Evolutionary conservation across 345 rosid genomes (phyloP).

Genomic region (Heritiera littoralis): DNA sequence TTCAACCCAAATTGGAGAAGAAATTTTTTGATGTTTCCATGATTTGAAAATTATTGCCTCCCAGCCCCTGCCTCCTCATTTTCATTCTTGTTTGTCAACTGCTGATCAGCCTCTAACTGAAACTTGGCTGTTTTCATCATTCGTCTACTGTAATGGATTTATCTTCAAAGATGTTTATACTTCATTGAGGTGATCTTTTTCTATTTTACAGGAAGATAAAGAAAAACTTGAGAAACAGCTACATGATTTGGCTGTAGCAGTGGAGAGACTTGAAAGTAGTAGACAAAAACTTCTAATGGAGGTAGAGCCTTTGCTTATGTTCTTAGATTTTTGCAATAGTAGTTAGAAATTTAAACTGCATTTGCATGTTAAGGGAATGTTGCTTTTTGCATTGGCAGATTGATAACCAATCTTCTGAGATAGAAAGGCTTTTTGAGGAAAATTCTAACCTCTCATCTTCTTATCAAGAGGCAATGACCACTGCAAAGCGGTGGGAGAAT

Average conservation of each 20-base stretch:
- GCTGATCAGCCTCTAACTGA: background rate
- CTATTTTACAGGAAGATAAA: slow-evolving; percentile 63
- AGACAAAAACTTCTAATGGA: slow-evolving; percentile 95
- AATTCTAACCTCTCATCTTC: slow-evolving; percentile 69
- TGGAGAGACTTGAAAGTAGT: slow-evolving; percentile 91
- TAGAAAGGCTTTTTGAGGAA: slow-evolving; percentile 91
- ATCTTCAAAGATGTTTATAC: background rate
- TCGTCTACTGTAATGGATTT: background rate
- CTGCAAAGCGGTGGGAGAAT: slow-evolving; percentile 81
- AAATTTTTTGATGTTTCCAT: background rate
- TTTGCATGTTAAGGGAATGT: slow-evolving; percentile 19
- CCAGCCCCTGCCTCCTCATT: background rate
- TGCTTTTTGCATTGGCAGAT: slow-evolving; percentile 48
- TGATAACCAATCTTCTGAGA: slow-evolving; percentile 95
- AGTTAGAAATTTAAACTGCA: slow-evolving; percentile 13
- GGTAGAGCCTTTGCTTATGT: slow-evolving; percentile 42
- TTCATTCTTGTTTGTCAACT: slow-evolving; percentile 10
- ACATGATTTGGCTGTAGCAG: slow-evolving; percentile 90
- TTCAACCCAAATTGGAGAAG: background rate
- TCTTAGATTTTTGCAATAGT: slow-evolving; percentile 12
- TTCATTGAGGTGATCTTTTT: background rate
- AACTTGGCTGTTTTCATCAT: slow-evolving; percentile 6
- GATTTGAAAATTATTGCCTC: background rate
- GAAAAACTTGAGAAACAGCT: slow-evolving; percentile 87
- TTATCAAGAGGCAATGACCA: slow-evolving; percentile 64